Conservation (phyloP, 305 asterid genomes). For the Solanum hybrid region DNA sequence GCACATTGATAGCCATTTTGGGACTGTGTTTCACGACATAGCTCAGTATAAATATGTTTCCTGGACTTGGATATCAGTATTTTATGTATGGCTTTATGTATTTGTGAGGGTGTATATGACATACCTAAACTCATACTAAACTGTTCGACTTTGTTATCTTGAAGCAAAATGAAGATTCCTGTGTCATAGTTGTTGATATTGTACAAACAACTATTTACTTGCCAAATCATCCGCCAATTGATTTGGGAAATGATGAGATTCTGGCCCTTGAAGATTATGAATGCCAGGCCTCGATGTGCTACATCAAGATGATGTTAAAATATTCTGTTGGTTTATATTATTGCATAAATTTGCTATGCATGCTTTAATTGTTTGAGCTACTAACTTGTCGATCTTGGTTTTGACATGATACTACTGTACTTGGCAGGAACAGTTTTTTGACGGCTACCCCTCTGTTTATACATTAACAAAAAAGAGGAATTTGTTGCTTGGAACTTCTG, state of each 20-base stretch:
- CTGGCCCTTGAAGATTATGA: neutral
- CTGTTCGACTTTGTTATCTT: neutral
- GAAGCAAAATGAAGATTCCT: neutral
- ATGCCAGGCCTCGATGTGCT: neutral
- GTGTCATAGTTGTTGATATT: neutral
- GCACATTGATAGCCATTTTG: neutral
- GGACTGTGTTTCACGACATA: neutral
- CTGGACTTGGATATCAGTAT: neutral
- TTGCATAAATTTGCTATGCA: neutral
- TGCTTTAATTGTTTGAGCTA: neutral
- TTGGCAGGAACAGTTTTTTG: constrained; percentile 43
- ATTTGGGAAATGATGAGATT: neutral
- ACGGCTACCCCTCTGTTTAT: constrained; percentile 25
- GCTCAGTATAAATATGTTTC: neutral
- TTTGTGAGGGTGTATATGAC: neutral
- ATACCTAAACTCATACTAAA: neutral
- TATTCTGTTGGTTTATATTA: neutral
- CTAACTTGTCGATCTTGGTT: neutral
- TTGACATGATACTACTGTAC: neutral
- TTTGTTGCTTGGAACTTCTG: constrained; percentile 46
- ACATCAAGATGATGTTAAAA: neutral
- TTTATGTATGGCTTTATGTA: neutral
- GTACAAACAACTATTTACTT: neutral
- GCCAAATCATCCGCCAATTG: neutral
- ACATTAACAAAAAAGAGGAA: constrained; percentile 32